Evolutionary conservation across 176 grass and related monocot species (phyloP).

Genomic region (Hordeum vulgare): MorexV3_pseudomolecules_assembly NC_058524.1:121242864-121243363

Average conservation of each 20-base stretch:
- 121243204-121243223: constrained; percentile 75
- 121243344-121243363: background rate
- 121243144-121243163: constrained; percentile 76
- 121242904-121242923: background rate
- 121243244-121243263: background rate
- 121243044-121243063: background rate
- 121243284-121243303: background rate
- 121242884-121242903: background rate
- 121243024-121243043: background rate
- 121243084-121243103: constrained; percentile 8
- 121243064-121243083: background rate
- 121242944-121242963: background rate
- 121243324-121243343: background rate
- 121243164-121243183: constrained; percentile 84
- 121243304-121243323: background rate
- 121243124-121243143: constrained; percentile 1
- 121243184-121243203: constrained; percentile 85
- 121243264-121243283: background rate
- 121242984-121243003: background rate
- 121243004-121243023: background rate
- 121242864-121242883: background rate
- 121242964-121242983: background rate
- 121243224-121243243: background rate
- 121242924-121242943: background rate
- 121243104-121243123: background rate